Percentiles rank a stretch among this genome's conserved stretches.
phyloP scores from a whole-genome alignment of 2,329 filamentous ascomycete genomes.

The Claviceps sp. region DNA sequence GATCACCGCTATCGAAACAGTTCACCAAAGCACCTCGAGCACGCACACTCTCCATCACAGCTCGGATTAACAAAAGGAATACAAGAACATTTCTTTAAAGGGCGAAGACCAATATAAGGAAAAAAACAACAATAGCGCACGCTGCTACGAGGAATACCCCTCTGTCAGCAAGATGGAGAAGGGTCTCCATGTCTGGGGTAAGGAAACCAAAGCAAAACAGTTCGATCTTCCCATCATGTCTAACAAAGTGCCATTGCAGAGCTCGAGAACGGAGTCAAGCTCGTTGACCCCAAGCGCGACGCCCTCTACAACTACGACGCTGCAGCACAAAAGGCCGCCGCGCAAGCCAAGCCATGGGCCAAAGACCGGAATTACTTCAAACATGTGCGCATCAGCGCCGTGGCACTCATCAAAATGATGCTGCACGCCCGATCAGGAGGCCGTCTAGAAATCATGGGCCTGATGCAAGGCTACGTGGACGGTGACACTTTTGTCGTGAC shows the following conservation, averaged over 20 bases:
- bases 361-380: slow-evolving; percentile 80
- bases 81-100: too few species aligned
- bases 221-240: neutral
- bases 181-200: neutral
- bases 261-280: slow-evolving; percentile 71
- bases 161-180: neutral
- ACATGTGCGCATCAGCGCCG: slow-evolving; percentile 80
- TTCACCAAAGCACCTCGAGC: too few species aligned
- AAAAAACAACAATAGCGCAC: too few species aligned
- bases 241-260: slow-evolving; percentile 37
- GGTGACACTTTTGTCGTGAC: slow-evolving; percentile 81
- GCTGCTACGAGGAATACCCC: neutral
- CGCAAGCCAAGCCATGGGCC: slow-evolving; percentile 58
- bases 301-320: slow-evolving; percentile 78
- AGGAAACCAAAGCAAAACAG: neutral
- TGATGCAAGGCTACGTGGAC: slow-evolving; percentile 93
- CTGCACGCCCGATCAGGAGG: slow-evolving; percentile 97
- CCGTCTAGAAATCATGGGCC: slow-evolving; percentile 85
- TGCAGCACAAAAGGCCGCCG: slow-evolving; percentile 52
- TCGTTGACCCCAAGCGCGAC: slow-evolving; percentile 78
- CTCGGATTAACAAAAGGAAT: neutral
- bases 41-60: neutral
- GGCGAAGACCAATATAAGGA: too few species aligned
- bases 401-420: slow-evolving; percentile 95
- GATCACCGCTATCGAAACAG: too few species aligned